Percentiles rank a stretch among this genome's conserved stretches.
These are phyloP conservation scores for Calonectria hongkongensis DNA, from an alignment of 2,329 filamentous ascomycete genomes.

Conservation along the genomic window DNA sequence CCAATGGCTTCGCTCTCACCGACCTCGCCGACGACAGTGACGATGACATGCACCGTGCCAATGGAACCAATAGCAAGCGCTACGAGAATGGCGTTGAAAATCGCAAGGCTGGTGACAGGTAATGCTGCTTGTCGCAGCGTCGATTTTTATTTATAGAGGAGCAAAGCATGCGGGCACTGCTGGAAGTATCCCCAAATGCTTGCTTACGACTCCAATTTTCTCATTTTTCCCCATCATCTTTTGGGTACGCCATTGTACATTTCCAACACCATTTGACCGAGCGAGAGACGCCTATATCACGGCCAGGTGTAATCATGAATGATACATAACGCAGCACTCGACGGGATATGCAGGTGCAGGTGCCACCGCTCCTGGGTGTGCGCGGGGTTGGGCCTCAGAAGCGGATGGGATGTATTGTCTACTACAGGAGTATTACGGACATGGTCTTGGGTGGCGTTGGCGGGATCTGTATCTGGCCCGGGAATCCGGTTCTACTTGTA, in stretches of 20 bases:
- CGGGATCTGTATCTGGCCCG: conserved; percentile 53
- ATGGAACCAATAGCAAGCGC: conserved; percentile 65
- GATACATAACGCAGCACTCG: conserved; percentile 44
- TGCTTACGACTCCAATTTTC: conserved; percentile 38
- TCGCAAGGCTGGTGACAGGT: conserved; percentile 64
- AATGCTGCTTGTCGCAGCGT: conserved; percentile 49
- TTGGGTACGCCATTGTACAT: conserved; percentile 54
- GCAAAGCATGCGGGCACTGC: conserved; percentile 37
- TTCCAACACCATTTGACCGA: conserved; percentile 51
- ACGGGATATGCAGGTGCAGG: conserved; percentile 49
- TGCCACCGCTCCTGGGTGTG: conserved; percentile 48
- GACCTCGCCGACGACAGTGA: conserved; percentile 88
- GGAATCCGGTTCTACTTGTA: conserved; percentile 56
- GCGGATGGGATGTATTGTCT: conserved; percentile 50
- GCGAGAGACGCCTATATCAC: conserved; percentile 47
- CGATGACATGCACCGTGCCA: conserved; percentile 69
- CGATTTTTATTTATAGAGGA: conserved; percentile 29
- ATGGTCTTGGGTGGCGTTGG: conserved; percentile 55
- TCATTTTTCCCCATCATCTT: conserved; percentile 47
- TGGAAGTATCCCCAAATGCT: conserved; percentile 9
- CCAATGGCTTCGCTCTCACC: conserved; percentile 82
- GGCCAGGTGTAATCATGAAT: conserved; percentile 49
- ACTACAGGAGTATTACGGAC: conserved; percentile 54
- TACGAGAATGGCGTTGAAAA: conserved; percentile 68
- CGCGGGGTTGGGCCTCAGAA: conserved; percentile 43